Percentiles rank a stretch among this genome's conserved stretches.
phyloP scores from a whole-genome alignment of 176 grass and related monocot genomes.

The Zoysia pacifica region DNA sequence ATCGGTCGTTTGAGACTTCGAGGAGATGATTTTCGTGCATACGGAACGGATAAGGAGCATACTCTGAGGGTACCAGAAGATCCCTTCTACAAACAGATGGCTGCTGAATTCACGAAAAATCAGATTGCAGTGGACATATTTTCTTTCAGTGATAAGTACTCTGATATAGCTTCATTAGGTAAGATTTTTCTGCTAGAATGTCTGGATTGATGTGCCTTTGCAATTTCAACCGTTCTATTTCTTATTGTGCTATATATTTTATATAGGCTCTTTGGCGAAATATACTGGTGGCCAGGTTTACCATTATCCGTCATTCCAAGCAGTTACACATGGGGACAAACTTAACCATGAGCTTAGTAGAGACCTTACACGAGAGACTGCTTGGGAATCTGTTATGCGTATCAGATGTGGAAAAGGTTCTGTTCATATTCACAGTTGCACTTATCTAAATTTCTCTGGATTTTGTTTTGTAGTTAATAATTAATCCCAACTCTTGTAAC shows the following conservation, averaged over 20 bases:
- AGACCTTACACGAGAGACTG: conserved; percentile 87
- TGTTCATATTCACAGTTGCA: conserved; percentile 9
- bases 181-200: conserved; percentile 32
- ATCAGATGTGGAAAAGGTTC: conserved; percentile 98
- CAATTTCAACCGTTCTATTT: conserved; percentile 17
- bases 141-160: conserved; percentile 88
- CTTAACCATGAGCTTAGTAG: conserved; percentile 78
- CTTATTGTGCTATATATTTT: conserved; percentile 27
- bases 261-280: conserved; percentile 75
- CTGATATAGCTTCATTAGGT: conserved; percentile 94
- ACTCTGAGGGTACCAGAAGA: conserved; percentile 79
- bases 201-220: neutral
- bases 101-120: conserved; percentile 94
- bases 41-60: conserved; percentile 95
- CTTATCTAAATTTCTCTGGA: conserved; percentile 19
- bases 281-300: conserved; percentile 99
- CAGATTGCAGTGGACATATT: conserved; percentile 89
- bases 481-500: conserved; percentile 29
- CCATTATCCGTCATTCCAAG: conserved; percentile 79
- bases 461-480: conserved; percentile 27
- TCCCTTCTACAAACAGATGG: conserved; percentile 98
- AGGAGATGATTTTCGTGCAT: conserved; percentile 86
- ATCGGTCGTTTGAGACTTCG: conserved; percentile 78
- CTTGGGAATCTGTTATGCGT: conserved; percentile 99
- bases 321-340: conserved; percentile 70